phyloP scores from a whole-genome alignment of 2,329 filamentous ascomycete genomes.

The Aplosporella prunicola region DNA sequence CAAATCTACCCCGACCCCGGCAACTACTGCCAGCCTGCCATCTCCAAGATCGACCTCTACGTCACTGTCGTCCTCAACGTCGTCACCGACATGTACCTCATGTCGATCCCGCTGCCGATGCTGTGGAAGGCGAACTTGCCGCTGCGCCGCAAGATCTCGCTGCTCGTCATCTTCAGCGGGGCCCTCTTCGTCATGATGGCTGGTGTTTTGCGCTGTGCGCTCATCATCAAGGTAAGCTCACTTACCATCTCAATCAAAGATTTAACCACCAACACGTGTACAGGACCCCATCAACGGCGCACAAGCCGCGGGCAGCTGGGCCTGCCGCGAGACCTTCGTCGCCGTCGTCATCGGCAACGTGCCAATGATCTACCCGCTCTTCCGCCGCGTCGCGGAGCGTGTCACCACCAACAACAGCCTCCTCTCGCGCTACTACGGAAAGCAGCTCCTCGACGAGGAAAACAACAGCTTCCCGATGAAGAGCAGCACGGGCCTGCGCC shows the following conservation, averaged over 20 bases:
- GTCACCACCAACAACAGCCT: neutral
- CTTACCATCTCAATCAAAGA: too few species aligned
- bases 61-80: constrained; percentile 39
- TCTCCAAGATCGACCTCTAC: constrained; percentile 9
- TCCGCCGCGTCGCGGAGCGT: constrained; percentile 1
- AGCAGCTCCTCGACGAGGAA: neutral
- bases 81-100: constrained; percentile 47
- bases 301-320: constrained; percentile 35
- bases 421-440: neutral
- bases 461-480: neutral
- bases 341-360: constrained; percentile 37
- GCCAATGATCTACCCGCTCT: constrained; percentile 28
- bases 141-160: constrained; percentile 42
- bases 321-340: constrained; percentile 38
- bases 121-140: constrained; percentile 43
- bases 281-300: constrained; percentile 32
- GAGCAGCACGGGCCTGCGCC: neutral
- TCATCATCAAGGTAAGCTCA: constrained; percentile 33
- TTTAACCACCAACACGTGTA: constrained; percentile 8
- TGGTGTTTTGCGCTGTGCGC: constrained; percentile 45
- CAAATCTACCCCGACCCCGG: constrained; percentile 50
- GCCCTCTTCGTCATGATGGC: constrained; percentile 48
- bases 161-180: constrained; percentile 46
- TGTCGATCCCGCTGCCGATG: constrained; percentile 49
- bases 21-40: constrained; percentile 13